Evolutionary conservation across 441 rosid species (phyloP).

Genomic region (Hura crepitans): DNA sequence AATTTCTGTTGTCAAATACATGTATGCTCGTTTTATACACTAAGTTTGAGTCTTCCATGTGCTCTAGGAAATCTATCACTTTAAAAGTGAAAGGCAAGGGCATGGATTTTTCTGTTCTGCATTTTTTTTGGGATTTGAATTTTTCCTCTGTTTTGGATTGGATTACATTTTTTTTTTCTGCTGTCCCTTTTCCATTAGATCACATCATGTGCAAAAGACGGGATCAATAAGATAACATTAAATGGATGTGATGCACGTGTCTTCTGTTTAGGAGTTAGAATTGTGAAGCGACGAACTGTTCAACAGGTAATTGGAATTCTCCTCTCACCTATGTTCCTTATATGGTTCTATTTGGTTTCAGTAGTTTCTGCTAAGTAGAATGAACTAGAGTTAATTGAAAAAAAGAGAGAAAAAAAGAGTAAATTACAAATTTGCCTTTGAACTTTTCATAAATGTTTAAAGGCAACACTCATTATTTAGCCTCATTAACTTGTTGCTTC

Average conservation of each 20-base stretch:
- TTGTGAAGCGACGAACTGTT: slow-evolving; percentile 76
- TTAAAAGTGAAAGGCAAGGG: background rate
- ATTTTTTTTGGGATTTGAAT: background rate
- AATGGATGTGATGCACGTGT: slow-evolving; percentile 71
- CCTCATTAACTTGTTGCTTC: background rate
- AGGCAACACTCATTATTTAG: background rate
- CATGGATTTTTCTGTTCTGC: background rate
- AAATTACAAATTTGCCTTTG: background rate
- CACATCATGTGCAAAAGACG: slow-evolving; percentile 64
- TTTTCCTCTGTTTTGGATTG: background rate
- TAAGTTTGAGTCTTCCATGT: background rate
- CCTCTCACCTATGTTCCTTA: background rate
- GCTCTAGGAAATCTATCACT: background rate
- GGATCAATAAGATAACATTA: slow-evolving; percentile 69
- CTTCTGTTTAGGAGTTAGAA: slow-evolving; percentile 90
- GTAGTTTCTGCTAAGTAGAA: background rate
- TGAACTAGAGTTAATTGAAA: background rate
- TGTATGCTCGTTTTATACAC: background rate
- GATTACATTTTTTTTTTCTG: slow-evolving; percentile 19
- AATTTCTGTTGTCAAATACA: background rate
- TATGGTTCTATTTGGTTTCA: background rate
- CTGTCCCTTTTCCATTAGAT: slow-evolving; percentile 42
- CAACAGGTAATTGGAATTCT: slow-evolving; percentile 55
- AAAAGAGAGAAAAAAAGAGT: background rate
- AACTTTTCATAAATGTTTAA: background rate